phyloP scores from a whole-genome alignment of 2,329 filamentous ascomycete genomes.

The Trichoderma sp. region DNA sequence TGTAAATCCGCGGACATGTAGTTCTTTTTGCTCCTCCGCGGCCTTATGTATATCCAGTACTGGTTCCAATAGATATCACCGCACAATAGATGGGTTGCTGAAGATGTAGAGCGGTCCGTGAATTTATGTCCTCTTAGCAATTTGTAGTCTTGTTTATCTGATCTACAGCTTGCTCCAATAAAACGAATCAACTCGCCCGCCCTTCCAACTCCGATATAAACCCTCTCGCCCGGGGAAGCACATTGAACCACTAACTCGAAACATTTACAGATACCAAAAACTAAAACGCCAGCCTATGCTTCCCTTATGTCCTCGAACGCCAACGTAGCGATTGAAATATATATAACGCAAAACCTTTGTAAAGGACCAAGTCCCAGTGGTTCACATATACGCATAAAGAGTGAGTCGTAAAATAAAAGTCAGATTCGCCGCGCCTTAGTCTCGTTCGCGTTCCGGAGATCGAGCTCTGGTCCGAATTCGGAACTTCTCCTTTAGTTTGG shows the following conservation, averaged over 20 bases:
- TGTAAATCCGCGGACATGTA: background rate
- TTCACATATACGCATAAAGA: background rate
- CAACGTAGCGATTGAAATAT: background rate
- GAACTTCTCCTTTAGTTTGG: slow-evolving; percentile 52
- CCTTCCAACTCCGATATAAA: background rate
- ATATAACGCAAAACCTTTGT: background rate
- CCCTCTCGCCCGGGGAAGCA: background rate
- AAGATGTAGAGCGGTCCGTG: background rate
- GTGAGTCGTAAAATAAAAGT: background rate
- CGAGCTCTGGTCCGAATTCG: slow-evolving; percentile 50
- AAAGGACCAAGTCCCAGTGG: background rate
- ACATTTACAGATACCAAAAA: background rate
- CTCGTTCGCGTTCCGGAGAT: slow-evolving; percentile 21
- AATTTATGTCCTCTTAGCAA: background rate
- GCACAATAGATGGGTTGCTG: background rate
- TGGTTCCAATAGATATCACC: background rate
- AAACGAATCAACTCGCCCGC: background rate
- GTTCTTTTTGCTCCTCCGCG: background rate
- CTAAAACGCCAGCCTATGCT: background rate
- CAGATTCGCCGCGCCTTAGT: background rate
- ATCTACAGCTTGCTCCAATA: background rate
- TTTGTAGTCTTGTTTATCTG: background rate
- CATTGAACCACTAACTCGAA: background rate
- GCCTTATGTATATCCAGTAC: background rate
- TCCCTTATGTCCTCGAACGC: background rate